Base-by-base conservation (phyloP, 1,284 basidiomycete species). In the Gomphus bonarii region DNA sequence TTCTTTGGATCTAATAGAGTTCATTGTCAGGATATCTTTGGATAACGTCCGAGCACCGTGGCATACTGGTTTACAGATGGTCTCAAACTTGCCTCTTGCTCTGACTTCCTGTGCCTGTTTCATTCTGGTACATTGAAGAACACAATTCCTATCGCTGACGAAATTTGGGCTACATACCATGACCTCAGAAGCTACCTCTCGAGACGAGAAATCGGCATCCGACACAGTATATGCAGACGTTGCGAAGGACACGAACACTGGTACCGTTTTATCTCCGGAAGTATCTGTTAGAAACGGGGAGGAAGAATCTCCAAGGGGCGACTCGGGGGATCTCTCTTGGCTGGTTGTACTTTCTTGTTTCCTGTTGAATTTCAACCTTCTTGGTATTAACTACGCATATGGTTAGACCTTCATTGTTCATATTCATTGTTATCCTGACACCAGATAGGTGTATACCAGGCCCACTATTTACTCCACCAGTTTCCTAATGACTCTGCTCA, bases 361-460 rank as follows among this genome's bases (percentile, higher is more conserved):
- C 40, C 25, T 57, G 20, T 10, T 57, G 18, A 50, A 51, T 38
- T 57, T 57, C 55, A 58, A 58, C 35, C 20, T 58, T 31, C 43
- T 58, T 18, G 56, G 56, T 36, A 20, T 58, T 30, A 51, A 22
- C 28, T 58, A 58, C 42, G 30, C 49, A 22, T 58, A 28, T 22
- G 56, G 56, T 52, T 28, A n/a, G 56, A 12, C 10, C 14, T 31
- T 57, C 46, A 2, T 38, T 58, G 52, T 46, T 7, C 28, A n/a
- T 51, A 30, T 57, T n/a, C 2, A 30, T 44, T 18, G 33, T 31
- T 33, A 18, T 43, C 18, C 14, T 50, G 30, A 50, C 36, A 28
- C 20, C 28, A 54, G 22, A 31, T 43, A 58, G 56, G 56, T 18
- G 56, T 58, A 43, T 58, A 58, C 35, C 56, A 58, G 43, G 56